Conservation (phyloP, 306 rosid genomes). For the Acacia melanoxylon region DNA sequence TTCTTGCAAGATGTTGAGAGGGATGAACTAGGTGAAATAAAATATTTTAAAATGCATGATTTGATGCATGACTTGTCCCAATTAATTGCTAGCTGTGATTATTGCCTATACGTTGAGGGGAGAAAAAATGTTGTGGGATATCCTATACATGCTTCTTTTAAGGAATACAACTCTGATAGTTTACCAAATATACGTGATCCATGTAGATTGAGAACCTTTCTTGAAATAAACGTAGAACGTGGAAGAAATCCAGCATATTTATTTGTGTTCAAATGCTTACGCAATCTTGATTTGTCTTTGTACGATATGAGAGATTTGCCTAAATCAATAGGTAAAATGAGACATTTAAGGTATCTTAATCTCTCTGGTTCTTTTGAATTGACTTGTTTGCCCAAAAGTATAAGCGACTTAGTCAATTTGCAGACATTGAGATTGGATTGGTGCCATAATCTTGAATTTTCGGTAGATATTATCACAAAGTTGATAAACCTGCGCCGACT, state of each 20-base stretch:
- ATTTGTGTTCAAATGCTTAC: background rate
- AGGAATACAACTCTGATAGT: background rate
- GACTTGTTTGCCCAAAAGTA: background rate
- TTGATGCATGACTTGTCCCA: background rate
- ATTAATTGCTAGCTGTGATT: background rate
- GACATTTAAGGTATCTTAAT: constrained; percentile 22
- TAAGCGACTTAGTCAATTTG: background rate
- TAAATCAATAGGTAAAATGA: background rate
- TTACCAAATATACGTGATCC: background rate
- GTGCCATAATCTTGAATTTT: accelerated
- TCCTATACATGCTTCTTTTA: background rate
- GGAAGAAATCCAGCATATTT: background rate
- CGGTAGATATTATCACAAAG: background rate
- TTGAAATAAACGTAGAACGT: accelerated
- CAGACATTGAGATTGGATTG: background rate
- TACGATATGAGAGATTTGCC: background rate
- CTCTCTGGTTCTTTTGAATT: background rate
- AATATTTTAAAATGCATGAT: background rate
- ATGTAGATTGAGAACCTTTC: background rate
- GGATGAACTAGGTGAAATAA: background rate
- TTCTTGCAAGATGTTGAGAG: background rate
- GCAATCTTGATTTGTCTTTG: background rate
- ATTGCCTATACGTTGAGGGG: background rate
- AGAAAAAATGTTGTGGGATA: background rate
- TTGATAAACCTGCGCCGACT: background rate